Evolutionary conservation across 169 alveolate species (phyloP), one percentile per base, ranked within the genome.

Genomic region (Theileria annulata): DNA sequence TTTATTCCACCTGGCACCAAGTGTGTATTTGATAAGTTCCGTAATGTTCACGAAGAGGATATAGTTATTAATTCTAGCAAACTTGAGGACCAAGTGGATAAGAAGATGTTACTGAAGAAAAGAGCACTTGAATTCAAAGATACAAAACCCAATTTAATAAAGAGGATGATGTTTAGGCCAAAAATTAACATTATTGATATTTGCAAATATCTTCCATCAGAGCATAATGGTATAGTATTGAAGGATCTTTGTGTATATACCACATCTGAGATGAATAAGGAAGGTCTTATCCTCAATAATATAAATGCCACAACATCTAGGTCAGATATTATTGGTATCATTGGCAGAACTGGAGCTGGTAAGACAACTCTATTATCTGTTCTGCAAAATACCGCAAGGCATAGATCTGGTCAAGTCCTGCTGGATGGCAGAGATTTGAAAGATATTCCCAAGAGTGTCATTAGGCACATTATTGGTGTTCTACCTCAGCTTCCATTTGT

Each of bases 291-390:
- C 21, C 21, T 80, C 33, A 80, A 30, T 31, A 23, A 21, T 12
- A 42, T 83, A 2, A 83, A 19, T 5, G 85, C 66, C 1, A 10
- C 62, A 19, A 68, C 90, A 15, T 19, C n/a, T 28, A 59, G 64
- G 0, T 68, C 77, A n/a, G 87, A 83, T 33, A 42, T 83, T 0
- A 25, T 83, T 0, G 90, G 87, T n/a, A 77, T 83, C 25, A 74
- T 77, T 21, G 90, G 90, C 6, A 60, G 90, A 5, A 83, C 90
- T 10, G 90, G 90, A 1, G 82, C 90, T 1, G 90, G 90, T 15
- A 83, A 83, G 78, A 76, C 77, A 10, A 76, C 90, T 8, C 83
- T 83, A 28, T 31, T 83, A 9, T 13, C 80, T 3, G 79, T 60
- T 28, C 27, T 83, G 28, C 77, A 77, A 70, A 67, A 71, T 25